Evolutionary conservation across 768 basidiomycete genomes (phyloP).

Genomic region (Cantharellus anzutake): DNA sequence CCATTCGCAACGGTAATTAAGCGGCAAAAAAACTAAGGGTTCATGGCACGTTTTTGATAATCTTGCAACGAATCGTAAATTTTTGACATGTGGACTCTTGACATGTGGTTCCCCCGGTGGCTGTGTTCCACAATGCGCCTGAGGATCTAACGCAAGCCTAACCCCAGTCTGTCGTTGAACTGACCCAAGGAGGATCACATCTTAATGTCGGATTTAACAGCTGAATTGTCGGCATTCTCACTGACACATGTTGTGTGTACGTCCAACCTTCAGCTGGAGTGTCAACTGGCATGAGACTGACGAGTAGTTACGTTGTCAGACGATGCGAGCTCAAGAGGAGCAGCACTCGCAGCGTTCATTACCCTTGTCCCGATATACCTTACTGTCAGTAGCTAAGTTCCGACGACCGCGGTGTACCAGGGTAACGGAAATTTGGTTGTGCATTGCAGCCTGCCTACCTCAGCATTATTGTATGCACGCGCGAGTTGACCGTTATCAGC

Average conservation of each 20-base stretch:
- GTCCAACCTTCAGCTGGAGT: constrained; percentile 10
- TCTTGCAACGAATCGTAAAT: too few relatives aligned
- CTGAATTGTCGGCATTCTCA: constrained; percentile 27
- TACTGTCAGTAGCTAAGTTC: constrained; percentile 30
- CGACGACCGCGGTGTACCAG: constrained; percentile 2
- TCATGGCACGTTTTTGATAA: too few relatives aligned
- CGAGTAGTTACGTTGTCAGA: constrained; percentile 21
- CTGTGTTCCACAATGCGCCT: too few relatives aligned
- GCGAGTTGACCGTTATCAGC: constrained; percentile 58
- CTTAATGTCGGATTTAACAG: too few relatives aligned
- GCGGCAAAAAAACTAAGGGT: too few relatives aligned
- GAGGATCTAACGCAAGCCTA: too few relatives aligned
- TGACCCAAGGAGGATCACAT: too few relatives aligned
- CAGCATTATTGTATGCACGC: constrained; percentile 49
- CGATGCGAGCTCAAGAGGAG: constrained; percentile 38
- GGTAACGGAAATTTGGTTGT: constrained; percentile 1
- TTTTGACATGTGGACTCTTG: too few relatives aligned
- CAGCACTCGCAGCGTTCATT: constrained; percentile 38
- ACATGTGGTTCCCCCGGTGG: too few relatives aligned
- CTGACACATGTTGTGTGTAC: constrained; percentile 50
- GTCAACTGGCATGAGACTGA: background rate
- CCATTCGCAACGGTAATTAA: too few relatives aligned
- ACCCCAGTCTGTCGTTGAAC: too few relatives aligned
- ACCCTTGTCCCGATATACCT: constrained; percentile 53
- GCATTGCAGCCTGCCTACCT: constrained; percentile 56